Conservation (phyloP, 2,329 filamentous ascomycete species). For the Nemania abortiva region DNA sequence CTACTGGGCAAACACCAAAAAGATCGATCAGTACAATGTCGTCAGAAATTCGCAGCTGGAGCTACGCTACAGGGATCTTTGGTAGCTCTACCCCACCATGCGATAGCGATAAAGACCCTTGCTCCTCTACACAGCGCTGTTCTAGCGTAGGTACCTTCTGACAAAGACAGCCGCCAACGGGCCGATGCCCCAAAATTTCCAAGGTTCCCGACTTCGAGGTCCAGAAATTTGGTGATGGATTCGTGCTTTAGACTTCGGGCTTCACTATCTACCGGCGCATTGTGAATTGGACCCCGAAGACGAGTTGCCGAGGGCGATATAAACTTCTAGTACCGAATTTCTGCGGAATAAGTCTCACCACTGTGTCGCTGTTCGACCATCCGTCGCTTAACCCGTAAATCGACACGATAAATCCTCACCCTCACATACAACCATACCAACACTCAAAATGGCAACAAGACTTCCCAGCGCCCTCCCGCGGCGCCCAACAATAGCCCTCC, state of each 20-base stretch:
- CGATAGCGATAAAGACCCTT: constrained; percentile 31
- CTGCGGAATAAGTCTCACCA: neutral
- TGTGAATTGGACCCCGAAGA: constrained; percentile 16
- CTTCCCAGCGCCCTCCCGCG: constrained; percentile 51
- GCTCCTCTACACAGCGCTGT: neutral
- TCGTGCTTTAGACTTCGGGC: neutral
- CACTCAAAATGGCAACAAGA: constrained; percentile 50
- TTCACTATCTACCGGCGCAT: constrained; percentile 5
- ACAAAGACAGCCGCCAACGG: constrained; percentile 22
- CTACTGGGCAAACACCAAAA: neutral
- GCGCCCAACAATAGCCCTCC: constrained; percentile 45
- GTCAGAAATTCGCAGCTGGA: constrained; percentile 30
- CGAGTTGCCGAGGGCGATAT: neutral
- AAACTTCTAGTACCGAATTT: neutral
- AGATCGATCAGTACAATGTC: constrained; percentile 24
- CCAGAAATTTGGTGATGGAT: constrained; percentile 41
- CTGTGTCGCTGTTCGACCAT: neutral
- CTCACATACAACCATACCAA: neutral
- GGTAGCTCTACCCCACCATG: neutral
- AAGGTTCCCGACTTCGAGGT: constrained; percentile 2
- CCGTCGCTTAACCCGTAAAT: neutral
- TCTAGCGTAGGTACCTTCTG: neutral
- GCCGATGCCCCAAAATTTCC: constrained; percentile 28
- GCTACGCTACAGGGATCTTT: constrained; percentile 7
- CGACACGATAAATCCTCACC: neutral